Conservation (phyloP, 176 grass and related monocot species). For the Oryza rufipogon region DNA sequence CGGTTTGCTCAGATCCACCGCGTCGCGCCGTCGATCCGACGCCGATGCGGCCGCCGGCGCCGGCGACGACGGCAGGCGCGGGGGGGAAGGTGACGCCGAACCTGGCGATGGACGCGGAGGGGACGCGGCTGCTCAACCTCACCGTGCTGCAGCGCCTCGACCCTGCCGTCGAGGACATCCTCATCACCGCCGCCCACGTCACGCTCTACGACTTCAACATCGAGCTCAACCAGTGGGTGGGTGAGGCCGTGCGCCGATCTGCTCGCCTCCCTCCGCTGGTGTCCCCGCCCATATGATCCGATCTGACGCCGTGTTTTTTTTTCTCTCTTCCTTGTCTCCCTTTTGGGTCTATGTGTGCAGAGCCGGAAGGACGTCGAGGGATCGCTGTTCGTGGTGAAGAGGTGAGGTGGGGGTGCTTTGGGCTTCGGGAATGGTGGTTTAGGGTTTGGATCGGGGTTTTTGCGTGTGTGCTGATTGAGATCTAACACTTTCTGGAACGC, state of each 20-base stretch:
- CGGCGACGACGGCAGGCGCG: conserved; percentile 39
- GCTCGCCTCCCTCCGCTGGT: not conserved
- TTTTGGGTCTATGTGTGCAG: conserved; percentile 34
- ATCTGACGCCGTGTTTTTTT: conserved; percentile 12
- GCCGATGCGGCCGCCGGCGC: conserved; percentile 26
- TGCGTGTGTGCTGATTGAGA: not conserved
- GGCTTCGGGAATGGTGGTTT: not conserved
- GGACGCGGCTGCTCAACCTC: conserved; percentile 78
- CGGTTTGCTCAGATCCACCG: not conserved
- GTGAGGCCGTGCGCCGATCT: conserved; percentile 32
- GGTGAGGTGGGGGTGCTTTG: conserved; percentile 33
- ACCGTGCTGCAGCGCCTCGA: conserved; percentile 94
- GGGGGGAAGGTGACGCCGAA: conserved; percentile 84
- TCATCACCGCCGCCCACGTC: conserved; percentile 90
- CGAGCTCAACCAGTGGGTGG: conserved; percentile 93
- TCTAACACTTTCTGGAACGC: conserved; percentile 32
- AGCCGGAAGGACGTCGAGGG: conserved; percentile 96
- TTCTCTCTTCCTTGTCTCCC: not conserved
- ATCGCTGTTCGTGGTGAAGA: conserved; percentile 95
- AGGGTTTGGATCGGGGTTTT: conserved; percentile 23
- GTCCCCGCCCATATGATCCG: not conserved
- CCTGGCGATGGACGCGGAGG: conserved; percentile 63
- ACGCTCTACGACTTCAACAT: conserved; percentile 96
- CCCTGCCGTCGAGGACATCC: conserved; percentile 90
- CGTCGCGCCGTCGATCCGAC: not conserved